phyloP scores from a whole-genome alignment of 176 grass and related monocot species.

The Saccharum spontaneum region DNA sequence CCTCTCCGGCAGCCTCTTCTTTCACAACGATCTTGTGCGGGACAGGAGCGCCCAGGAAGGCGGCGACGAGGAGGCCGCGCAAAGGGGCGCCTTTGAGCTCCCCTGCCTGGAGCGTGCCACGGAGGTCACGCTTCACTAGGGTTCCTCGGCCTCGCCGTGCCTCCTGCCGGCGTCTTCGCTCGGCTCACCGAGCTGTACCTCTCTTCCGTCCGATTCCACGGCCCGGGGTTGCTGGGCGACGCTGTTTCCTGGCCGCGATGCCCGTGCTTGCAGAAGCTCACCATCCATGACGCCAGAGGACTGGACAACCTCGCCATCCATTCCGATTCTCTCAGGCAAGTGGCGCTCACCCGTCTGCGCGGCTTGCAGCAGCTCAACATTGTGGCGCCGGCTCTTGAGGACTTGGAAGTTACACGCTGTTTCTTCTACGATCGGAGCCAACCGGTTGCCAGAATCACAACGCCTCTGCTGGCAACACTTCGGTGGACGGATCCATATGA shows the following conservation, averaged over 20 bases:
- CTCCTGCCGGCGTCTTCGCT: background rate
- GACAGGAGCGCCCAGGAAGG: background rate
- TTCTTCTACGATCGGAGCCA: accelerated
- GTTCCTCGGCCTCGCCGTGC: background rate
- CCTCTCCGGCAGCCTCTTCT: background rate
- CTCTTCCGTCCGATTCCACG: accelerated
- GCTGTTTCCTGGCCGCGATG: background rate
- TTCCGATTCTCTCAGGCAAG: background rate
- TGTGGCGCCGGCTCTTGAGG: background rate
- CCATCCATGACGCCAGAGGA: background rate
- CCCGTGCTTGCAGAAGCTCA: background rate
- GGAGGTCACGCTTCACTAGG: background rate
- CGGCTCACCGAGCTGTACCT: background rate
- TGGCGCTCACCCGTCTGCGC: background rate
- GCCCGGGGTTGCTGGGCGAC: background rate
- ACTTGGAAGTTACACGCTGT: background rate
- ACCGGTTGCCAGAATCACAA: conserved; percentile 1
- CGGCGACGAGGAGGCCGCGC: background rate
- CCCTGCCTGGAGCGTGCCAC: conserved; percentile 23
- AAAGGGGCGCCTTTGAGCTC: background rate
- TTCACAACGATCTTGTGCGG: background rate
- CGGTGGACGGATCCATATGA: background rate
- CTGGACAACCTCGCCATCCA: background rate
- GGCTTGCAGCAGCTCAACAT: background rate
- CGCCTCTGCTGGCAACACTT: conserved; percentile 2